These are phyloP conservation scores for Karstenula rhodostoma DNA, from an alignment of 2,329 filamentous ascomycete species.

Conservation along the genomic window DNA sequence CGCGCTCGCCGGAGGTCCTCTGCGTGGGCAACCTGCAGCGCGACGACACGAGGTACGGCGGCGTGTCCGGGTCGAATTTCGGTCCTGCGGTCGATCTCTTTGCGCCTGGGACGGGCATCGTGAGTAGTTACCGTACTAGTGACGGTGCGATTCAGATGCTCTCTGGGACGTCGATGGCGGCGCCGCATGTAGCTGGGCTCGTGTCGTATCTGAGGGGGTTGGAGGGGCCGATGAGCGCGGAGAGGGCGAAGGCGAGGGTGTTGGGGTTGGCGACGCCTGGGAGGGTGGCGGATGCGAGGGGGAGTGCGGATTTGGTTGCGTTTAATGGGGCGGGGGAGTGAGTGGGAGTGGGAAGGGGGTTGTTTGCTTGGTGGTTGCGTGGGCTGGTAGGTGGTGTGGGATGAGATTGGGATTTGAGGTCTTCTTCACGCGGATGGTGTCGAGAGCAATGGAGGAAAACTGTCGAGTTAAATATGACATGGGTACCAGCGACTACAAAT, in stretches of 20 bases:
- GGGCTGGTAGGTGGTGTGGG: too few relatives aligned
- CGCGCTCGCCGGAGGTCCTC: constrained; percentile 44
- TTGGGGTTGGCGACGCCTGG: constrained; percentile 29
- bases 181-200: constrained; percentile 72
- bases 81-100: constrained; percentile 51
- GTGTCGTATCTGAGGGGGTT: constrained; percentile 72
- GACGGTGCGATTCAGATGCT: constrained; percentile 54
- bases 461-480: too few relatives aligned
- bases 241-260: constrained; percentile 30
- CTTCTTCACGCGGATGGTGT: too few relatives aligned
- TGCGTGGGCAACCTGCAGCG: constrained; percentile 47
- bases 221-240: constrained; percentile 42
- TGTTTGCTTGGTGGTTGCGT: too few relatives aligned
- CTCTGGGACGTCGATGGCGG: constrained; percentile 71
- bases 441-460: too few relatives aligned
- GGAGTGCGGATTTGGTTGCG: constrained; percentile 35
- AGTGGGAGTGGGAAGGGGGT: too few relatives aligned
- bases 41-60: constrained; percentile 28
- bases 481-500: too few relatives aligned
- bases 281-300: constrained; percentile 31
- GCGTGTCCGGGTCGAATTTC: constrained; percentile 45
- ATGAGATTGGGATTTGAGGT: too few relatives aligned
- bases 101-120: constrained; percentile 48
- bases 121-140: constrained; percentile 57
- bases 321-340: constrained; percentile 36